These are phyloP conservation scores for Carex scoparia DNA, from an alignment of 176 grass and related monocot genomes.

Conservation along the genomic window DNA sequence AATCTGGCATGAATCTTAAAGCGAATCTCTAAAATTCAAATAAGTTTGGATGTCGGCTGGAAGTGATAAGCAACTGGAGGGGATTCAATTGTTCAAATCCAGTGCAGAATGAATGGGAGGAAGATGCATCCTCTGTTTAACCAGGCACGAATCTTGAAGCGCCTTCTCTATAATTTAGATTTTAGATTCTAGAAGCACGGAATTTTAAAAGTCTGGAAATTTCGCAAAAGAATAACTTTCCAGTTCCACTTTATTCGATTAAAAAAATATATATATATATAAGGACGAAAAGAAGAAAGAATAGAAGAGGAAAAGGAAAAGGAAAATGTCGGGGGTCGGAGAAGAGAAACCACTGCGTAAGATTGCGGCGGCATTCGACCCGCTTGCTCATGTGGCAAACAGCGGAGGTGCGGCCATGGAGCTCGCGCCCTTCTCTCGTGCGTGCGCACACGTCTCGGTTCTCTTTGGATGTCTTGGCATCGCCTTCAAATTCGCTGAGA, in stretches of 20 bases:
- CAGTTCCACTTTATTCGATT: background rate
- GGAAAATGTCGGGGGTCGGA: constrained; percentile 13
- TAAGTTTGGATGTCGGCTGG: too few species aligned
- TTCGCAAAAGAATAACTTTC: background rate
- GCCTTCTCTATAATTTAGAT: too few species aligned
- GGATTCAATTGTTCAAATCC: too few species aligned
- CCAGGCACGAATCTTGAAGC: too few species aligned
- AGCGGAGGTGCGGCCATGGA: constrained; percentile 41
- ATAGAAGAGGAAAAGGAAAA: background rate
- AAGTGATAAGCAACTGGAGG: too few species aligned
- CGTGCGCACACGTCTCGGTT: constrained; percentile 80
- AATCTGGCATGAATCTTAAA: too few species aligned
- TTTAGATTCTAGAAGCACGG: too few species aligned
- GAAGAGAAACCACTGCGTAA: constrained; percentile 66
- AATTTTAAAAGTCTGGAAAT: too few species aligned
- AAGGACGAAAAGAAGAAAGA: background rate
- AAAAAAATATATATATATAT: background rate
- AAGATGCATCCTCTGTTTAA: too few species aligned
- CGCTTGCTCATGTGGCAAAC: constrained; percentile 42
- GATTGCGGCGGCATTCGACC: constrained; percentile 71
- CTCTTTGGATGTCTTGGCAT: constrained; percentile 91
- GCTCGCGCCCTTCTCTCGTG: constrained; percentile 55
- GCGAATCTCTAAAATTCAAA: too few species aligned
- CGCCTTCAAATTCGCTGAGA: constrained; percentile 98
- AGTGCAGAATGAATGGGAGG: too few species aligned